Conservation (phyloP, 208 protist species). For the Leishmania arabica region DNA sequence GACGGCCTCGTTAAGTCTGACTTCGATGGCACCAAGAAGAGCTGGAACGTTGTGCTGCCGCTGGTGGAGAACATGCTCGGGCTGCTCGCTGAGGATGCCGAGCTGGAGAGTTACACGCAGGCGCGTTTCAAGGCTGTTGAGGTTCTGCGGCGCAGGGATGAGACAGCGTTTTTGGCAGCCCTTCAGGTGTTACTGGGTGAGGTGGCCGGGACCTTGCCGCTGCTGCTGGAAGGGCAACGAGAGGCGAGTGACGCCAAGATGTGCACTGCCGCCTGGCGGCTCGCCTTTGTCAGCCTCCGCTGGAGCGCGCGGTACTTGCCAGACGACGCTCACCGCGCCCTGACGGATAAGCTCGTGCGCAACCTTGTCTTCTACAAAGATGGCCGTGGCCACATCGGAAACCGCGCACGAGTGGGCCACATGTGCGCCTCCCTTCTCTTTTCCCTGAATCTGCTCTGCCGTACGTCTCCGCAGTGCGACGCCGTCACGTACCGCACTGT, state of each 20-base stretch:
- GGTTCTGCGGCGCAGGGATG: conserved; percentile 29
- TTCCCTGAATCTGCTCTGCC: conserved; percentile 48
- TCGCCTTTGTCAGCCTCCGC: conserved; percentile 63
- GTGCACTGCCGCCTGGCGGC: conserved; percentile 68
- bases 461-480: conserved; percentile 54
- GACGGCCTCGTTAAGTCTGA: conserved; percentile 66
- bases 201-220: conserved; percentile 55
- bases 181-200: conserved; percentile 25
- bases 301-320: conserved; percentile 28
- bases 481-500: conserved; percentile 46
- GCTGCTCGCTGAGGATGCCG: conserved; percentile 62
- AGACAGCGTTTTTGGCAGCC: conserved; percentile 18
- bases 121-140: conserved; percentile 36
- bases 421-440: conserved; percentile 59
- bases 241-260: conserved; percentile 36
- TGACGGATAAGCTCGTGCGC: conserved; percentile 45
- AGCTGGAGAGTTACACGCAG: conserved; percentile 43
- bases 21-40: conserved; percentile 51
- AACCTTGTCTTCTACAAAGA: conserved; percentile 49
- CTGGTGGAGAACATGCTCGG: conserved; percentile 67
- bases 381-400: conserved; percentile 36
- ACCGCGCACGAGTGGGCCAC: conserved; percentile 41
- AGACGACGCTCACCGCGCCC: conserved; percentile 4
- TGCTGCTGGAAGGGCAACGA: conserved; percentile 52
- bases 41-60: conserved; percentile 48